A percentile compares a stretch with the other conserved stretches of the same genome.
Conservation (phyloP, 208 protist species). For the Angomonas ambiguus region DNA sequence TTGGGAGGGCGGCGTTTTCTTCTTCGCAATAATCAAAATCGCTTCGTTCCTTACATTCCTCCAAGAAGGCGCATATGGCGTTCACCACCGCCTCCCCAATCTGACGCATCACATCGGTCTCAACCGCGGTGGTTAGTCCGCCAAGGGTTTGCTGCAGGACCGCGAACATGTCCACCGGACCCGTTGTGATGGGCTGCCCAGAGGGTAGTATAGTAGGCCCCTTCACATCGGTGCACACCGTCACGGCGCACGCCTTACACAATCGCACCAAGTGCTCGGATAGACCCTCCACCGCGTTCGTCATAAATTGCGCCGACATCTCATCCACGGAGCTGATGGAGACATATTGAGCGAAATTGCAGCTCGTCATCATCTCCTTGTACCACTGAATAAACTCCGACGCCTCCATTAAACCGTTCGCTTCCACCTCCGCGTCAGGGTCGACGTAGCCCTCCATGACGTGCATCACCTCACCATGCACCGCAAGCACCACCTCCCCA, state of each 20-base stretch:
- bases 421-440: conserved; percentile 44
- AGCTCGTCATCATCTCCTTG: conserved; percentile 61
- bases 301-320: conserved; percentile 67
- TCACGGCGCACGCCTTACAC: conserved; percentile 70
- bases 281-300: conserved; percentile 63
- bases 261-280: conserved; percentile 69
- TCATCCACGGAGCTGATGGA: conserved; percentile 54
- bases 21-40: conserved; percentile 87
- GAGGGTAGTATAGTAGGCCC: conserved; percentile 47
- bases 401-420: conserved; percentile 71
- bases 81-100: conserved; percentile 74
- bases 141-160: conserved; percentile 81
- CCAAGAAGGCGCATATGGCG: conserved; percentile 69
- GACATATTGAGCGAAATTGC: conserved; percentile 62
- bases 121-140: conserved; percentile 61
- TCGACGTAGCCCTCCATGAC: conserved; percentile 62
- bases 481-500: conserved; percentile 50
- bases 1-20: conserved; percentile 30
- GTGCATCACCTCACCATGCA: conserved; percentile 74
- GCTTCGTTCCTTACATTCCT: conserved; percentile 66
- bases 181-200: conserved; percentile 68
- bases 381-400: conserved; percentile 86
- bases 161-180: conserved; percentile 83
- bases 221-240: conserved; percentile 46
- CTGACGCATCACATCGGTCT: conserved; percentile 65